Evolutionary conservation across 2,329 filamentous ascomycete species (phyloP).

Genomic region (Pseudovirgaria hyperparasitica): DNA sequence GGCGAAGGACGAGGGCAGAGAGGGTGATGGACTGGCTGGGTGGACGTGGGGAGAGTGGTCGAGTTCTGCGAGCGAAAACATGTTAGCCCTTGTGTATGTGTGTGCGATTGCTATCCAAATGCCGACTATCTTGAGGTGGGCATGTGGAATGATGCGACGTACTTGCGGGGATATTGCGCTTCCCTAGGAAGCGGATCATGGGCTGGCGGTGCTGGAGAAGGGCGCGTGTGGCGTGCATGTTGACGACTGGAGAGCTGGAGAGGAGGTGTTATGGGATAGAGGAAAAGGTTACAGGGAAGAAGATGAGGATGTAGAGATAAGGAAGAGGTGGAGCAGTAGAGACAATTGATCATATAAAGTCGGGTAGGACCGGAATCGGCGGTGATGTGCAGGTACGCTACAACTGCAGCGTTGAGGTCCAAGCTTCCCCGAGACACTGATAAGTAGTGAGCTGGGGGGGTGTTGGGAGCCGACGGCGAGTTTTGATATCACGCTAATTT

Average conservation of each 20-base stretch:
- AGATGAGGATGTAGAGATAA: neutral
- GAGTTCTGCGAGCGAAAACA: slow-evolving; percentile 38
- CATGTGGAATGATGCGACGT: slow-evolving; percentile 10
- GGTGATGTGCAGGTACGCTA: too few species aligned
- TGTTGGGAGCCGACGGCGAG: too few species aligned
- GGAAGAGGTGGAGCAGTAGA: too few species aligned
- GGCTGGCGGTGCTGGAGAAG: slow-evolving; percentile 36
- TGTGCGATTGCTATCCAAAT: slow-evolving; percentile 1
- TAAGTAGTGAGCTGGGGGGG: too few species aligned
- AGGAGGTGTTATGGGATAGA: slow-evolving; percentile 1
- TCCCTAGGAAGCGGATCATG: slow-evolving; percentile 39
- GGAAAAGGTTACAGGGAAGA: neutral
- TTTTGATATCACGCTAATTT: too few species aligned
- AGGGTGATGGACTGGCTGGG: slow-evolving; percentile 54
- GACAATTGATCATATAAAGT: too few species aligned
- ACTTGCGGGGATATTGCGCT: slow-evolving; percentile 33
- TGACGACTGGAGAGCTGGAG: slow-evolving; percentile 2
- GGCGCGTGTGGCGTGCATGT: slow-evolving; percentile 33
- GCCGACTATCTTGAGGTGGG: too few species aligned
- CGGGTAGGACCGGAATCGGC: too few species aligned
- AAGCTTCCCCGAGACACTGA: too few species aligned
- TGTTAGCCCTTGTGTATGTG: slow-evolving; percentile 6
- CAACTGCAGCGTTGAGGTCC: too few species aligned
- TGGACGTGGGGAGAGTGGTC: slow-evolving; percentile 64
- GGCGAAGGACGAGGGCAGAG: slow-evolving; percentile 59